Evolutionary conservation across 441 rosid species (phyloP).

Genomic region (Populus hybrid): DNA sequence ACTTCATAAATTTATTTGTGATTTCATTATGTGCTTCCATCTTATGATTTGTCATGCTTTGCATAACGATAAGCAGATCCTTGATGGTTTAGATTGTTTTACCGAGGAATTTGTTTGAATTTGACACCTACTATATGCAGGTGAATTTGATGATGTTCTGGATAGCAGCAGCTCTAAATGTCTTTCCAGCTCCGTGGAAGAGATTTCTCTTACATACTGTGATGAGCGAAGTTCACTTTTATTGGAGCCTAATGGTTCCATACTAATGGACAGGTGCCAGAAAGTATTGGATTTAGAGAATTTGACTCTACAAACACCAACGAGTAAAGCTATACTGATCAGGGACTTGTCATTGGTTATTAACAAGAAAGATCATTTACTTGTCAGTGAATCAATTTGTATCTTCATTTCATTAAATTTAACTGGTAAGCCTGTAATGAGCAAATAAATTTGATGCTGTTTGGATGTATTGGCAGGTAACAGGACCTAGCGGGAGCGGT

Average conservation of each 20-base stretch:
- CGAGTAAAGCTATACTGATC: constrained; percentile 62
- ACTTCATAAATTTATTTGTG: neutral
- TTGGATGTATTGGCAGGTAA: constrained; percentile 49
- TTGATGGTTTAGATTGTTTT: neutral
- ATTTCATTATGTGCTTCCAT: constrained; percentile 5
- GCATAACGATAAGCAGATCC: neutral
- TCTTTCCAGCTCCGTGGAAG: constrained; percentile 40
- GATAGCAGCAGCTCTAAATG: constrained; percentile 44
- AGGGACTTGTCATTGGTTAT: constrained; percentile 57
- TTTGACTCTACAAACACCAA: constrained; percentile 77
- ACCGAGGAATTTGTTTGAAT: neutral
- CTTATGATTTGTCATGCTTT: constrained; percentile 2
- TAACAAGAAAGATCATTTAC: constrained; percentile 62
- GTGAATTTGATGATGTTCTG: constrained; percentile 90
- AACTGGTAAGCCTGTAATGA: constrained; percentile 3
- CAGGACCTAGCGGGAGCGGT: constrained; percentile 94
- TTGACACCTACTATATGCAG: constrained; percentile 39
- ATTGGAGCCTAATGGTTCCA: constrained; percentile 57
- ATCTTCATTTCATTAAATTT: constrained; percentile 18
- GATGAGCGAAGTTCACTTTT: constrained; percentile 24
- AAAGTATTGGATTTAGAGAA: constrained; percentile 58
- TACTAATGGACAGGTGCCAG: constrained; percentile 25
- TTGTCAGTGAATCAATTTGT: constrained; percentile 49
- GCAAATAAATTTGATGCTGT: constrained; percentile 9
- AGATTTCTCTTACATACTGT: constrained; percentile 53